A percentile compares a stretch with the other conserved stretches of the same genome.
Conservation (phyloP, 192 early-diverging fungal genomes). For the Backusella mclennaniae region DNA sequence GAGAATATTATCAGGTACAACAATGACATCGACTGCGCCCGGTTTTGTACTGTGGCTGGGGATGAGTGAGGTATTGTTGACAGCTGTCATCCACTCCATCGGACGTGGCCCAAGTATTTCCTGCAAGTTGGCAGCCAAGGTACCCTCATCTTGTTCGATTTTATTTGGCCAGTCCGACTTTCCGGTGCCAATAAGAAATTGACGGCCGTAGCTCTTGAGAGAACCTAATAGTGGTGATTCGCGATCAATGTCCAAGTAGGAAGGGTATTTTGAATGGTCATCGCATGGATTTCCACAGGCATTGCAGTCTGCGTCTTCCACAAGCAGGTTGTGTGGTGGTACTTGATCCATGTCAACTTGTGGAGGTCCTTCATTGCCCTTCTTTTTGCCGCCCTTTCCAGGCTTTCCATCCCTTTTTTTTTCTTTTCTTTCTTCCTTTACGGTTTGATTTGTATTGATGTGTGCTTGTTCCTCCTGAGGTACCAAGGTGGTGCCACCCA, state of each 20-base stretch:
- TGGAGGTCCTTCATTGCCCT: background rate
- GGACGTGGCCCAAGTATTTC: constrained; percentile 1
- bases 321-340: constrained; percentile 19
- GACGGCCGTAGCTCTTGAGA: constrained; percentile 51
- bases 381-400: background rate
- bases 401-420: background rate
- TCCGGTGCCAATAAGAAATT: constrained; percentile 56
- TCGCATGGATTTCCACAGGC: constrained; percentile 46
- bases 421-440: background rate
- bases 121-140: constrained; percentile 38
- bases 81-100: constrained; percentile 29
- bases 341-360: constrained; percentile 27
- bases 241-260: constrained; percentile 52
- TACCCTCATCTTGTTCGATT: constrained; percentile 50
- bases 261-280: constrained; percentile 47
- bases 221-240: constrained; percentile 40
- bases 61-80: constrained; percentile 45
- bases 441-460: background rate
- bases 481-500: background rate
- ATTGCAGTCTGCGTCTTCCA: constrained; percentile 34
- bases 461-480: background rate
- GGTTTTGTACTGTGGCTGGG: constrained; percentile 28
- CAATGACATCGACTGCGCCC: constrained; percentile 35
- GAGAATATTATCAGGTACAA: constrained; percentile 57
- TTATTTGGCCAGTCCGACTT: constrained; percentile 44